These are phyloP conservation scores for Backusella sp. DNA, from an alignment of 192 early-diverging fungal species.

Conservation along the genomic window DNA sequence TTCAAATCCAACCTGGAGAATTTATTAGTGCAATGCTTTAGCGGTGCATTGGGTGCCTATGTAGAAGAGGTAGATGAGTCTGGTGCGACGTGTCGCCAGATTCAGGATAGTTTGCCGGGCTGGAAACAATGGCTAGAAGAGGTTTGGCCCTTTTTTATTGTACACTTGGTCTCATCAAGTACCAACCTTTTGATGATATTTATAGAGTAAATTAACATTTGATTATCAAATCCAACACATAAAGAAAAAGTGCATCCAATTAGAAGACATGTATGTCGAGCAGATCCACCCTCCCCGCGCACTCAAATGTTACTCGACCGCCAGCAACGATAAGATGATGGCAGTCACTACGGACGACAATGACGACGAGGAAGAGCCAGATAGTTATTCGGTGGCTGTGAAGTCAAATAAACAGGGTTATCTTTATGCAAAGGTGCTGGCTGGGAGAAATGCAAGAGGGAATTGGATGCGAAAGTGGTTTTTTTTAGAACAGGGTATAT, in stretches of 20 bases:
- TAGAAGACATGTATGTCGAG: constrained; percentile 31
- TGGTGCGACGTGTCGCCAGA: constrained; percentile 26
- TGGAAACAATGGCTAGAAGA: constrained; percentile 39
- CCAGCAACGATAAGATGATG: constrained; percentile 18
- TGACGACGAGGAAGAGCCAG: neutral
- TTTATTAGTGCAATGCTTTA: constrained; percentile 45
- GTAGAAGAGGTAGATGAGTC: constrained; percentile 40
- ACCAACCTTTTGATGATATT: neutral
- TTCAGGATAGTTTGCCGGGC: constrained; percentile 36
- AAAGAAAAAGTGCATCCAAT: constrained; percentile 19
- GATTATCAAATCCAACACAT: constrained; percentile 28
- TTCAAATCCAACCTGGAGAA: constrained; percentile 57
- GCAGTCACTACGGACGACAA: neutral
- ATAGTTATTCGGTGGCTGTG: neutral
- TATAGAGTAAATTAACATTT: constrained; percentile 34
- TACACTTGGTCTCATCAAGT: neutral
- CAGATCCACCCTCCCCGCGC: constrained; percentile 20
- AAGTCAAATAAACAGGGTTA: constrained; percentile 63
- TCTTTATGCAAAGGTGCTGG: constrained; percentile 43
- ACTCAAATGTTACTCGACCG: constrained; percentile 20
- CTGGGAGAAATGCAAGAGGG: constrained; percentile 42
- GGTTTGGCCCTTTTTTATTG: constrained; percentile 4
- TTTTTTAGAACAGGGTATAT: constrained; percentile 57
- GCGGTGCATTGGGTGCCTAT: constrained; percentile 41
- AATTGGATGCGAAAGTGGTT: constrained; percentile 62